Evolutionary conservation across 768 basidiomycete genomes (phyloP), one percentile per base, ranked within the genome.

Genomic region (Kwoniella europaea): DNA sequence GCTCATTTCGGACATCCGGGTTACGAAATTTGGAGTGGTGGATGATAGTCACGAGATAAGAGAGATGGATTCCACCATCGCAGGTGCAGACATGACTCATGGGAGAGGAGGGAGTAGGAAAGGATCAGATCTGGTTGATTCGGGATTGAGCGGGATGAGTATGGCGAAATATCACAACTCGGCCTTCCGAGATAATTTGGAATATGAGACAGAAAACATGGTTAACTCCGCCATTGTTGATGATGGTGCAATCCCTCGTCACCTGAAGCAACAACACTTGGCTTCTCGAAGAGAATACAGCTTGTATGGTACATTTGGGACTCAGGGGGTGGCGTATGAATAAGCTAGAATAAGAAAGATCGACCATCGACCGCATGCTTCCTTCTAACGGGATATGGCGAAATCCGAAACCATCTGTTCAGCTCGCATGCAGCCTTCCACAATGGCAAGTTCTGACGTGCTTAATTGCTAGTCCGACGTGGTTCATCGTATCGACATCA

Each of bases 321-420:
- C 35, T 50, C 59, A 42, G 35, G 59, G 22, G 22, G n/a, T 61
- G 59, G 59, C 59, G 59, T 61, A 22, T 6, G 42, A 16, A 42
- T 43, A 61, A 61, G 29, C 29, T 29, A 29, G 54, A 55, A n/a
- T 24, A n/a, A 7, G 20, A 16, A 44, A 7, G 59, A 61, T 61
- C 42, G 59, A 16, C 59, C 59, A 61, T 61, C 15, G 27, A 29
- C 41, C 24, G 50, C 15, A 20, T 55, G 54, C 16, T 27, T 16
- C 41, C 35, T n/a, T 59, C 16, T 59, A 10, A n/a, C 41, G 59
- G 13, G 18, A 16, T 61, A 61, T 61, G 59, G 59, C 59, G 59
- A 61, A 61, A 61, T 61, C 41, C 59, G 59, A 61, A 42, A 44
- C 18, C 41, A 16, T 15, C 22, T 43, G 15, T 18, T 12, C 43